Conservation (phyloP, 2,329 filamentous ascomycete species). For the Tolypocladium album region DNA sequence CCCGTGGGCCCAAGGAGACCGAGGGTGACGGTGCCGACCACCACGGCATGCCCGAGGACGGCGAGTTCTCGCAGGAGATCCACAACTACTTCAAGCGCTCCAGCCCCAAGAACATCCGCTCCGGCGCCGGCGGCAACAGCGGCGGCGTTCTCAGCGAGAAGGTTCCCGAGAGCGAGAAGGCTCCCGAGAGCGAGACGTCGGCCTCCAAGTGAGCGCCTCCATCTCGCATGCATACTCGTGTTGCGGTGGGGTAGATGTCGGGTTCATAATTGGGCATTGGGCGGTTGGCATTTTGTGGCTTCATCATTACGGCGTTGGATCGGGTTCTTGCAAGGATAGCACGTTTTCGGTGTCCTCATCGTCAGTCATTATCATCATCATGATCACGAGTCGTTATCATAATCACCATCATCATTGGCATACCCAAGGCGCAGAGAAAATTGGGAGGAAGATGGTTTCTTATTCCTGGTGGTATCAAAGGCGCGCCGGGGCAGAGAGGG, state of each 20-base stretch:
- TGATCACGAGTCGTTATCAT: background rate
- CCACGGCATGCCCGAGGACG: conserved; percentile 28
- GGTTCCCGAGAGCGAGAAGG: conserved; percentile 11
- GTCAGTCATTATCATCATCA: background rate
- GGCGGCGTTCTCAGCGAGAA: conserved; percentile 18
- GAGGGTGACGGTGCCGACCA: conserved; percentile 22
- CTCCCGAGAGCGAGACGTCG: conserved; percentile 1
- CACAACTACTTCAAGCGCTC: conserved; percentile 42
- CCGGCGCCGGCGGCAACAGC: conserved; percentile 2
- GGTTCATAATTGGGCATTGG: background rate
- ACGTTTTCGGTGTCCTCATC: background rate
- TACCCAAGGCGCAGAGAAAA: background rate
- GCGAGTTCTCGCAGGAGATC: conserved; percentile 42
- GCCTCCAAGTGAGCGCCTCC: conserved; percentile 4
- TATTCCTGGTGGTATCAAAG: background rate
- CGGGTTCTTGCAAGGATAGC: background rate
- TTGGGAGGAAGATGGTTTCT: background rate
- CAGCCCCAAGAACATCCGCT: conserved; percentile 15
- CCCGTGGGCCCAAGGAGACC: conserved; percentile 36
- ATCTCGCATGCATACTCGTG: background rate
- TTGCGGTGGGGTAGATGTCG: background rate
- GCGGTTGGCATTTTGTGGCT: background rate
- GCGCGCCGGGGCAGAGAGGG: background rate
- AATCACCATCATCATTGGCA: background rate
- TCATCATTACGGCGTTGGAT: background rate